Evolutionary conservation across 192 early-diverging fungal species (phyloP), one percentile per base, ranked within the genome.

Genomic region (Coemansia sp.): DNA sequence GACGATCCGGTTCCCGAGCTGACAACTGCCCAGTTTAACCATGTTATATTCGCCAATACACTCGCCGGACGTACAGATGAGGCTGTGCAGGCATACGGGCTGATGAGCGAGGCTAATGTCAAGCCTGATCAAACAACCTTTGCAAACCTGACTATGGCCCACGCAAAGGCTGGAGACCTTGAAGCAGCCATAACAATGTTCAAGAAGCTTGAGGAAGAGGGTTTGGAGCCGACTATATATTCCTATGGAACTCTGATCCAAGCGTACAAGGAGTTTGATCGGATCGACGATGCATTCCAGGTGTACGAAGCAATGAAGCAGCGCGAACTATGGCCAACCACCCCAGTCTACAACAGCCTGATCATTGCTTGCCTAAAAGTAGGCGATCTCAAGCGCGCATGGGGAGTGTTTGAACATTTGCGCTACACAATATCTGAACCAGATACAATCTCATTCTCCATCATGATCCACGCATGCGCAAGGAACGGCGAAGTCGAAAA

Each of bases 381-480:
- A 18, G 76, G 82, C 21, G 85, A 97, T 56, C 78, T 89, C 23
- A 68, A 86, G 21, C 88, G 90, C 0, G 95, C 95, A 21, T 99
- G 96, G 96, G 84, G 84, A 33, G 88, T 91, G 23, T 99, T 96
- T 83, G 88, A 96, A 66, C 84, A 92, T 64, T 88, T 96, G 89
- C 86, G 91, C 52, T 77, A 84, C 20, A 88, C 93, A 52, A 86
- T 90, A 25, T 85, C 87, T 31, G 75, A 86, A 53, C 93, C 96
- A 0, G 91, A 94, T 67, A 87, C 90, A 55, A 85, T 88, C 0
- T 85, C 87, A 7, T 99, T 93, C 65, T 88, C 86, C 20, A 74
- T 95, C 26, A 97, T 99, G 95, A 93, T 99, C 37, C 87, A 91
- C 64, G 93, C 94, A 2, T 97, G 95, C 66, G 89, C 93, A 7